phyloP scores from a whole-genome alignment of 768 basidiomycete species.

The Lyophyllum decastes region DNA sequence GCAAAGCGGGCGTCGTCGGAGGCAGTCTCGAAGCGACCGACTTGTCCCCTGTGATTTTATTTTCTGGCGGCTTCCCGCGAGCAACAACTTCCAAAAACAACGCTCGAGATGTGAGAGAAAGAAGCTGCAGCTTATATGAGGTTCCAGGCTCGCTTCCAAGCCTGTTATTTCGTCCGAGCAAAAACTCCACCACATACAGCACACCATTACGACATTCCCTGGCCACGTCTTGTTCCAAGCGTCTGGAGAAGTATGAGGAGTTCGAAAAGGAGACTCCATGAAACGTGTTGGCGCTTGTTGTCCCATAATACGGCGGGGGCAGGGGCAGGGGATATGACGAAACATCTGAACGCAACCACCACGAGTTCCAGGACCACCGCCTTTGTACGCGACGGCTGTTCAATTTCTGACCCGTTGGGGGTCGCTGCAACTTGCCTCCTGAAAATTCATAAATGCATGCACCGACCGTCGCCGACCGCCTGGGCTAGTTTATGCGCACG shows the following conservation, averaged over 20 bases:
- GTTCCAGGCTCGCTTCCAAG: neutral
- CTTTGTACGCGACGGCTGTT: neutral
- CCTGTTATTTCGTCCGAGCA: neutral
- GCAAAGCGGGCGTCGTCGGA: no score
- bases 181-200: neutral
- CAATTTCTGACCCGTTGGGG: neutral
- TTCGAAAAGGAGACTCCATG: neutral
- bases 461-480: neutral
- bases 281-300: neutral
- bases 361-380: neutral
- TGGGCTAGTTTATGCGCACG: neutral
- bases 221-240: no score
- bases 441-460: neutral
- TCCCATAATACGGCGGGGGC: no score
- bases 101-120: neutral
- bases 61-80: neutral
- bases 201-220: neutral
- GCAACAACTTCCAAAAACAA: neutral
- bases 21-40: no score
- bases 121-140: neutral
- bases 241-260: no score
- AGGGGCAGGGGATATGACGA: no score
- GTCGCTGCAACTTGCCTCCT: neutral
- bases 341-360: neutral
- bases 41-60: neutral